Percentiles rank a stretch among this genome's conserved stretches.
Evolutionary conservation across 2,329 filamentous ascomycete species (phyloP).

Genomic region (Trichoderma sp.): DNA sequence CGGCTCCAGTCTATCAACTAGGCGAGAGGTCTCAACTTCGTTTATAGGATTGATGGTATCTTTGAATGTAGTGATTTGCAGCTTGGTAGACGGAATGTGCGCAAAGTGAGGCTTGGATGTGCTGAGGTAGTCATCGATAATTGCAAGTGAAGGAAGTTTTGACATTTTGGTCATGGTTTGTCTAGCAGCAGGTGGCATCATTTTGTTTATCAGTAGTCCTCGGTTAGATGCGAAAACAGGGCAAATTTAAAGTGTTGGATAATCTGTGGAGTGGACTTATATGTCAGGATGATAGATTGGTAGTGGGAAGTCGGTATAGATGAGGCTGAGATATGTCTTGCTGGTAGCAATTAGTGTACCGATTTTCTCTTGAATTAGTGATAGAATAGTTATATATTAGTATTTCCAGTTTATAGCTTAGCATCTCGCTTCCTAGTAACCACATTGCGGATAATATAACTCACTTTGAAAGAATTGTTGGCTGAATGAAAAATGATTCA

Average conservation of each 20-base stretch:
- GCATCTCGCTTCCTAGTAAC: no score
- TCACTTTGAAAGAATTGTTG: not conserved
- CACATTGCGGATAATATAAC: not conserved
- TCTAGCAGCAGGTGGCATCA: not conserved
- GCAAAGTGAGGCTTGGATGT: conserved; percentile 3
- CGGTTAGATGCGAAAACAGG: not conserved
- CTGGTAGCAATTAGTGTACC: not conserved
- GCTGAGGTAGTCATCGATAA: conserved; percentile 16
- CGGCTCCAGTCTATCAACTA: not conserved
- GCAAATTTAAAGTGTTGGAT: not conserved
- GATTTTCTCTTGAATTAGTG: not conserved
- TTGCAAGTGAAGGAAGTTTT: conserved; percentile 1
- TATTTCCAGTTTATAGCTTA: not conserved
- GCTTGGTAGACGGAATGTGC: not conserved
- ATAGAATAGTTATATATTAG: not conserved
- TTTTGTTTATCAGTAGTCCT: not conserved
- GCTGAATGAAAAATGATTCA: not conserved
- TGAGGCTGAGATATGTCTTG: not conserved
- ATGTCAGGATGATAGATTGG: not conserved
- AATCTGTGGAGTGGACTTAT: not conserved
- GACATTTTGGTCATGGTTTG: not conserved
- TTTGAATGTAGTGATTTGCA: conserved; percentile 7
- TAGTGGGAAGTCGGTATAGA: not conserved
- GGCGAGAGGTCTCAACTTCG: not conserved
- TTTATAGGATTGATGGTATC: conserved; percentile 1